Percentiles rank a stretch among this genome's conserved stretches.
phyloP scores from a whole-genome alignment of 768 basidiomycete genomes.

The Mycena vulgaris region DNA sequence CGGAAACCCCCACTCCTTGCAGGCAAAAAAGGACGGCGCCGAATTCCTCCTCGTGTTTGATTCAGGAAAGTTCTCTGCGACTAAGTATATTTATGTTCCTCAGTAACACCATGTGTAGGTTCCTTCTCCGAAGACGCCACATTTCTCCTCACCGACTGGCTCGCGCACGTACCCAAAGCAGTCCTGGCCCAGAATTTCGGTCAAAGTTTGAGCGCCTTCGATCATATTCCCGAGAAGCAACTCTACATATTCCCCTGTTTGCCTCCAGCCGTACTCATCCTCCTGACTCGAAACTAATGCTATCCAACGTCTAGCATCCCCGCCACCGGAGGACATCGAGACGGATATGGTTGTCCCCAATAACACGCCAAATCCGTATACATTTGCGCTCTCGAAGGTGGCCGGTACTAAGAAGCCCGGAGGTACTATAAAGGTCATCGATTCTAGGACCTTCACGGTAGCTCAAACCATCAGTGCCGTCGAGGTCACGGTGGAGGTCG shows the following conservation, averaged over 20 bases:
- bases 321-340: conserved; percentile 58
- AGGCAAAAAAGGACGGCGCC: conserved; percentile 65
- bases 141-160: conserved; percentile 77
- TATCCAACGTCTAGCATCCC: conserved; percentile 49
- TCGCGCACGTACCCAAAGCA: conserved; percentile 71
- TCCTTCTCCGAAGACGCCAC: conserved; percentile 72
- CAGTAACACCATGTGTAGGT: conserved; percentile 49
- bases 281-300: background rate
- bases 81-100: background rate
- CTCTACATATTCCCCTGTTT: conserved; percentile 68
- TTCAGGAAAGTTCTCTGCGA: conserved; percentile 40
- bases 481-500: conserved; percentile 71
- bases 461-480: conserved; percentile 69
- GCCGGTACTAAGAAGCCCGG: conserved; percentile 60
- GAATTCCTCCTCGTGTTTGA: conserved; percentile 69
- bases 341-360: conserved; percentile 65
- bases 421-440: conserved; percentile 74
- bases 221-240: conserved; percentile 67
- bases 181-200: conserved; percentile 79
- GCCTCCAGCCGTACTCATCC: conserved; percentile 21
- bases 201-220: conserved; percentile 59
- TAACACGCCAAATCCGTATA: conserved; percentile 65
- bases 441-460: conserved; percentile 67
- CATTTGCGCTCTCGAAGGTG: conserved; percentile 68
- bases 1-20: conserved; percentile 70